Percentiles rank a stretch among this genome's conserved stretches.
These are phyloP conservation scores for Globisporangium takayamanum DNA, from an alignment of 352 stramenopile species.

Conservation along the genomic window DNA sequence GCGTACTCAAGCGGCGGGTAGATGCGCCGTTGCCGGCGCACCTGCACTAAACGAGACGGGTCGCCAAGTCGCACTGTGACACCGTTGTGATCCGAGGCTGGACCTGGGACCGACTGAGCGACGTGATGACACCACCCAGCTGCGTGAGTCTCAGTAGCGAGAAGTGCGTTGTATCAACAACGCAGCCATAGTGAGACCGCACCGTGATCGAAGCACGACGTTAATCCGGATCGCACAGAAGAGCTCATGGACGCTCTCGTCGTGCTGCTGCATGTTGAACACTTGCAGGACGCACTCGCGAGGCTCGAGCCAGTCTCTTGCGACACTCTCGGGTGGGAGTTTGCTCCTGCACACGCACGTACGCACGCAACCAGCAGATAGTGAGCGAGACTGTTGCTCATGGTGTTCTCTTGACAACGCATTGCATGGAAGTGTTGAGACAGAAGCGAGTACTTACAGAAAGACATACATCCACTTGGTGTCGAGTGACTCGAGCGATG, in stretches of 20 bases:
- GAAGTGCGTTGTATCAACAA: not conserved
- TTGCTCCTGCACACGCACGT: slow-evolving; percentile 25
- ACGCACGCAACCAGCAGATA: not conserved
- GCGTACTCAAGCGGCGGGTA: no score
- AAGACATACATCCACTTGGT: slow-evolving; percentile 74
- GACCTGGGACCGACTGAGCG: no score
- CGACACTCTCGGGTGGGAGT: slow-evolving; percentile 22
- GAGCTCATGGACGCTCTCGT: slow-evolving; percentile 36
- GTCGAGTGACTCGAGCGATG: slow-evolving; percentile 31
- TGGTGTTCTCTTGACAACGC: not conserved
- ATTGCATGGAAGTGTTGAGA: not conserved
- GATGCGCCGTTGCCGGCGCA: no score
- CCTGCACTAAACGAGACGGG: no score
- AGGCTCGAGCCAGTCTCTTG: slow-evolving; percentile 46
- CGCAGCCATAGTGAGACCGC: not conserved
- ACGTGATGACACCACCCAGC: not conserved
- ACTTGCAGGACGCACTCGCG: slow-evolving; percentile 45
- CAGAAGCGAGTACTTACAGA: slow-evolving; percentile 29
- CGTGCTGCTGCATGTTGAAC: slow-evolving; percentile 25
- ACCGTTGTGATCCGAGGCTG: no score
- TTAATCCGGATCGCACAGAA: slow-evolving; percentile 62
- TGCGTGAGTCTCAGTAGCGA: not conserved
- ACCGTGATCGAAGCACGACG: slow-evolving; percentile 43
- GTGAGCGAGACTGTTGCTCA: not conserved
- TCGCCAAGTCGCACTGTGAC: no score